phyloP scores from a whole-genome alignment of 208 protist species.

The Entamoeba nuttalli region DNA sequence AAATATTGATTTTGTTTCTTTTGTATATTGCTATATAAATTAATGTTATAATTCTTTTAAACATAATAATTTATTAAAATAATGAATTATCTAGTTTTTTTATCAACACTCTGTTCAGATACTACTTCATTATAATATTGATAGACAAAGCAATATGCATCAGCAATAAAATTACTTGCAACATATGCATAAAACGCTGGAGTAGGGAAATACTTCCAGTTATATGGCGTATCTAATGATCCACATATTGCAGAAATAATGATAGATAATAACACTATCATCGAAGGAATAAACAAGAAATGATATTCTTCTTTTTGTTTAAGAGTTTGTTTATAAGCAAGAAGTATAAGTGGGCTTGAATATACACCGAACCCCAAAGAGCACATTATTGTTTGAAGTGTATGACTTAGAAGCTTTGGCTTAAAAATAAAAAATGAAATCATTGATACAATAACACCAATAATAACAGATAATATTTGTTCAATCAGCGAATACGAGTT shows the following conservation, averaged over 20 bases:
- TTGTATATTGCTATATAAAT: too few relatives aligned
- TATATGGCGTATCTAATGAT: background rate
- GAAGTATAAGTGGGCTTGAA: background rate
- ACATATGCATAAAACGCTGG: background rate
- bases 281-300: background rate
- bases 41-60: too few relatives aligned
- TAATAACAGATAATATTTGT: background rate
- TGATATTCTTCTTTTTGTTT: background rate
- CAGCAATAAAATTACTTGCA: background rate
- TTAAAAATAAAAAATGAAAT: background rate
- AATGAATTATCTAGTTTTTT: too few relatives aligned
- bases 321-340: background rate
- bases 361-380: background rate
- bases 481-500: background rate
- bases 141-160: background rate
- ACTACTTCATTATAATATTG: background rate
- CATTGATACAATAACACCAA: background rate
- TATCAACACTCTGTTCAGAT: too few relatives aligned
- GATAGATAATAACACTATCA: background rate
- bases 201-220: background rate
- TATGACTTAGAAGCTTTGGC: background rate
- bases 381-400: background rate
- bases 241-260: background rate
- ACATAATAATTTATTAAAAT: too few relatives aligned
- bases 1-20: too few relatives aligned